phyloP scores from a whole-genome alignment of 768 basidiomycete species.

The Mycena floridula region DNA sequence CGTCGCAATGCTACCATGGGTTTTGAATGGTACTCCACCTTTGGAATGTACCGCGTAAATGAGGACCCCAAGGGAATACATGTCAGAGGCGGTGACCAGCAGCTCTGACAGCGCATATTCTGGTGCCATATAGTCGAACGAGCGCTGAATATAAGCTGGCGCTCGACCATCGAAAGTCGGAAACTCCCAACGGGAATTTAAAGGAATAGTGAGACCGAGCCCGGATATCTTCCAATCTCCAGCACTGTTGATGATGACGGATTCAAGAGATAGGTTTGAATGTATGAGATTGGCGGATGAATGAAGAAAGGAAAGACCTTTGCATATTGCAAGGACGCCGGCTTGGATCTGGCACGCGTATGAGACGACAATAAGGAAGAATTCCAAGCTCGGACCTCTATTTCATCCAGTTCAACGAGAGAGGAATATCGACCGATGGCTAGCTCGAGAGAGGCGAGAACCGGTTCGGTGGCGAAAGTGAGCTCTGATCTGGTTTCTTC shows the following conservation, averaged over 20 bases:
- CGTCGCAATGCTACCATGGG: slow-evolving; percentile 66
- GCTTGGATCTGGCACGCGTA: slow-evolving; percentile 73
- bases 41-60: slow-evolving; percentile 90
- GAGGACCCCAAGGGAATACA: slow-evolving; percentile 89
- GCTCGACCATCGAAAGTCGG: slow-evolving; percentile 81
- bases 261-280: slow-evolving; percentile 83
- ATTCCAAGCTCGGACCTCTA: slow-evolving; percentile 61
- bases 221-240: slow-evolving; percentile 98
- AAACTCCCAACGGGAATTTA: slow-evolving; percentile 85
- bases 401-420: slow-evolving; percentile 86
- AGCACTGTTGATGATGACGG: slow-evolving; percentile 86
- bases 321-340: slow-evolving; percentile 89
- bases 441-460: slow-evolving; percentile 75
- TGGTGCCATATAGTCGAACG: slow-evolving; percentile 94
- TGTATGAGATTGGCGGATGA: slow-evolving; percentile 89
- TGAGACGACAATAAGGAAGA: slow-evolving; percentile 1
- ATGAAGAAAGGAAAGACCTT: slow-evolving; percentile 87
- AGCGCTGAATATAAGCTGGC: slow-evolving; percentile 79
- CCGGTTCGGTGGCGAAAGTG: slow-evolving; percentile 89
- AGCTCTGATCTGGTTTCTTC: slow-evolving; percentile 89
- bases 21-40: slow-evolving; percentile 82
- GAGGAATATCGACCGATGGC: slow-evolving; percentile 57
- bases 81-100: slow-evolving; percentile 81
- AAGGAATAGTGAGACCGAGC: slow-evolving; percentile 78
- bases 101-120: slow-evolving; percentile 92